These are phyloP conservation scores for Arxiozyma bovina DNA, from an alignment of 1,139 yeast species.

Conservation along the genomic window DNA sequence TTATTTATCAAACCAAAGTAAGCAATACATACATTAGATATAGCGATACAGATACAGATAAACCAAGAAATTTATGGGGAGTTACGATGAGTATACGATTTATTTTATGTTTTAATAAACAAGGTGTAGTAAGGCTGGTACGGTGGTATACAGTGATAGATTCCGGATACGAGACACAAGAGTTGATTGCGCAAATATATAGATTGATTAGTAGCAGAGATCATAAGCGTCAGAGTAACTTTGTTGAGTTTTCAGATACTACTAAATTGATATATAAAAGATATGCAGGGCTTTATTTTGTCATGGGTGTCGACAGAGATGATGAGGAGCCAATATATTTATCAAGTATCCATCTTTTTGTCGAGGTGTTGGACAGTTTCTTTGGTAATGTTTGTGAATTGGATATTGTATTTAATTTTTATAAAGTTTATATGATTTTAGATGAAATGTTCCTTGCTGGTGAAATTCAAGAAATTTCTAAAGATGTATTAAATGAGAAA, in stretches of 20 bases:
- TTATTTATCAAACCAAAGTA: too few species aligned
- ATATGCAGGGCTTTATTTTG: constrained; percentile 86
- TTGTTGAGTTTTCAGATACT: constrained; percentile 60
- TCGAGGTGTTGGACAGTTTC: constrained; percentile 77
- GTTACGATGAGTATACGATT: constrained; percentile 62
- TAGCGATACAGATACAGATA: background rate
- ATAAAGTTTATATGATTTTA: constrained; percentile 57
- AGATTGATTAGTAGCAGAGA: constrained; percentile 74
- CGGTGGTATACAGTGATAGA: constrained; percentile 57
- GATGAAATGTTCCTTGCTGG: constrained; percentile 77
- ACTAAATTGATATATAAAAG: constrained; percentile 75
- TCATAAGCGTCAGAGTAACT: constrained; percentile 72
- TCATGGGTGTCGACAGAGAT: constrained; percentile 61
- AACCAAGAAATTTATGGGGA: background rate
- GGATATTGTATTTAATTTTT: constrained; percentile 76
- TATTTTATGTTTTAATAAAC: constrained; percentile 75
- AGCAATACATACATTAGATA: too few species aligned
- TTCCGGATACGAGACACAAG: constrained; percentile 20
- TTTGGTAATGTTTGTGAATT: constrained; percentile 91
- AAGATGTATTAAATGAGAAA: constrained; percentile 46
- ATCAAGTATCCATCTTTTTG: constrained; percentile 80
- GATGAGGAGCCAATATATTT: constrained; percentile 72
- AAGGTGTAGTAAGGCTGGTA: constrained; percentile 82
- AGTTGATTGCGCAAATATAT: constrained; percentile 46
- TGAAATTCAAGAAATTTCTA: constrained; percentile 67